Evolutionary conservation across 2,329 filamentous ascomycete species (phyloP).

Genomic region (Xenoacremonium recifei): DNA sequence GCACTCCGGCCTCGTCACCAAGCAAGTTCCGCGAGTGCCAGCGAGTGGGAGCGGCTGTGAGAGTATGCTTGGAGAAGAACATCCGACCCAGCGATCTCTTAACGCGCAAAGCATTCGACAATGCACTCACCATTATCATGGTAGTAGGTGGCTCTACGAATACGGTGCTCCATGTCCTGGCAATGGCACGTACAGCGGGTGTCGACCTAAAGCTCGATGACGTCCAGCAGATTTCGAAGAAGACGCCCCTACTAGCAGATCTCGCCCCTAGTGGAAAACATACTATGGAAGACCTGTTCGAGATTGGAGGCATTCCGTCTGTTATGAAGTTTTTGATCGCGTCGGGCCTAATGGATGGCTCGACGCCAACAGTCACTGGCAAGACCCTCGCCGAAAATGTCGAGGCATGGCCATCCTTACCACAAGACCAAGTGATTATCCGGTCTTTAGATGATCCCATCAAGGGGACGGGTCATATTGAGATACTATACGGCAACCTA

Average conservation of each 20-base stretch:
- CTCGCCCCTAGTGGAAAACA: slow-evolving; percentile 79
- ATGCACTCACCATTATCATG: slow-evolving; percentile 77
- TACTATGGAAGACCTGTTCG: slow-evolving; percentile 81
- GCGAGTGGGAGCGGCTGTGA: slow-evolving; percentile 73
- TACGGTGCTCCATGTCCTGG: slow-evolving; percentile 79
- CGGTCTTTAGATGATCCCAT: slow-evolving; percentile 71
- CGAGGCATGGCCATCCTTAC: slow-evolving; percentile 68
- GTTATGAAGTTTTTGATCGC: slow-evolving; percentile 82
- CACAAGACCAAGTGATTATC: slow-evolving; percentile 77
- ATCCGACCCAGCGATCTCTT: slow-evolving; percentile 77
- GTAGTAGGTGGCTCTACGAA: slow-evolving; percentile 83
- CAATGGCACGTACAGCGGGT: slow-evolving; percentile 81
- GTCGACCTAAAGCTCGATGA: slow-evolving; percentile 72
- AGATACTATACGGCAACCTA: slow-evolving; percentile 81
- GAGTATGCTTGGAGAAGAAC: slow-evolving; percentile 72
- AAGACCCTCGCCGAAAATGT: slow-evolving; percentile 80
- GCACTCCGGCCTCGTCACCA: slow-evolving; percentile 60
- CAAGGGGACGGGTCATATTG: slow-evolving; percentile 80
- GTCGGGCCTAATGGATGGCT: slow-evolving; percentile 69
- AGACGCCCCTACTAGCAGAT: slow-evolving; percentile 78
- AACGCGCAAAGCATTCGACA: slow-evolving; percentile 48
- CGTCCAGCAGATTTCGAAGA: slow-evolving; percentile 45
- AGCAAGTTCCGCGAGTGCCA: slow-evolving; percentile 67
- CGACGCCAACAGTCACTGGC: slow-evolving; percentile 78
- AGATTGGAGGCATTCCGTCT: slow-evolving; percentile 77